Evolutionary conservation across 768 basidiomycete genomes (phyloP), one percentile per base, ranked within the genome.

Genomic region (Paxillus involutus): DNA sequence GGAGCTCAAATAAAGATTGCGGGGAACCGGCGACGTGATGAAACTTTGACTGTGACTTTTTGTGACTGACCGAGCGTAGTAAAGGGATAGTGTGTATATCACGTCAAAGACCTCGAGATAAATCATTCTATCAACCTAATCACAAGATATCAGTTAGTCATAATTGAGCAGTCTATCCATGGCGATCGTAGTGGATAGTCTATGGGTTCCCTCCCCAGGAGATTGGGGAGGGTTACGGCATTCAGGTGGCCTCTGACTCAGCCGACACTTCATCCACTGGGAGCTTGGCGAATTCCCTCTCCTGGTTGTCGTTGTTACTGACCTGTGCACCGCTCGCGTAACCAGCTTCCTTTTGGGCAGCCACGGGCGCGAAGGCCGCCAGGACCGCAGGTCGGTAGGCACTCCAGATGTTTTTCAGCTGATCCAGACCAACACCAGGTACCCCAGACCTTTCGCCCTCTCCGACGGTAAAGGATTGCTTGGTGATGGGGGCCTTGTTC

Each of bases 351-450:
- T 52, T 60, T 36, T 63, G 59, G 51, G 58, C 26, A 13, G 49
- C 42, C 6, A 10, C 19, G 24, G 59, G 51, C 65, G 66, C 21
- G 64, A 65, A 50, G 44, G 70, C 64, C 39, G 70, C 73, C 48
- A 79, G 53, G 30, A 77, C 47, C 0, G 76, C 61, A 9, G 78
- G 74, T 3, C 68, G 75, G 51, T 76, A 78, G 21, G 75, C 62
- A 36, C 69, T 65, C 75, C 77, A 80, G 40, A 80, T 63, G 4
- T 63, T 67, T 58, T 70, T 65, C 39, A 74, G 63, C 9, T 71
- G 64, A 32, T 75, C 70, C 32, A 67, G 51, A 5, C 56, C 36
- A 52, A 39, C 40, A 56, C 63, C 16, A 63, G 52, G 21, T 59
- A 59, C 42, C 12, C 60, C 40, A 14, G 45, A 35, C 16, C 56